Percentiles rank a stretch among this genome's conserved stretches.
phyloP scores from a whole-genome alignment of 345 rosid species.

The Sonneratia caseolaris region DNA sequence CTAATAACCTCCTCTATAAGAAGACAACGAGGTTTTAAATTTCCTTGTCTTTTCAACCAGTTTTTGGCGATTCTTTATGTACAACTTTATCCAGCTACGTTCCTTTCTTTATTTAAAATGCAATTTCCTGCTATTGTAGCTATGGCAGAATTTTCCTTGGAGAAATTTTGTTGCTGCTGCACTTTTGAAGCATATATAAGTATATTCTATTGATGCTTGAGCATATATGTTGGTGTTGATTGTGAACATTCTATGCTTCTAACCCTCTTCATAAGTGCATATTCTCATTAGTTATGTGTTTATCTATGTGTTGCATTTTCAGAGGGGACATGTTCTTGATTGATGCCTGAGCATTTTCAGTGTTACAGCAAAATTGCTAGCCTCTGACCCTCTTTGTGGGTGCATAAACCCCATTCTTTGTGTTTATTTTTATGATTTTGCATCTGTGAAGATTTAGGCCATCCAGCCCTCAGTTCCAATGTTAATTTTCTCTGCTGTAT shows the following conservation, averaged over 20 bases:
- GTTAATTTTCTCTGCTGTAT: not conserved
- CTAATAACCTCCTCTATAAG: conserved; percentile 61
- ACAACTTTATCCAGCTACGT: not conserved
- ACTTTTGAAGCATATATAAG: not conserved
- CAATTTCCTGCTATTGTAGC: not conserved
- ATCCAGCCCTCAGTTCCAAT: not conserved
- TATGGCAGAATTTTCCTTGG: not conserved
- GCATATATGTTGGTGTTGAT: not conserved
- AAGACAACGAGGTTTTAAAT: conserved; percentile 39
- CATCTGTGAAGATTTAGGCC: not conserved
- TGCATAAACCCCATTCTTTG: not conserved
- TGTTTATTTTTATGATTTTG: not conserved
- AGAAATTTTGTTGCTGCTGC: not conserved
- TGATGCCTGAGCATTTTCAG: too few relatives aligned
- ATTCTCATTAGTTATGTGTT: not conserved
- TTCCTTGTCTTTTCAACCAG: conserved; percentile 2
- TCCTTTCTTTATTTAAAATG: not conserved
- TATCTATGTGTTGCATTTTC: not conserved
- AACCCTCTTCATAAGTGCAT: not conserved
- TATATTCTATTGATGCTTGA: not conserved
- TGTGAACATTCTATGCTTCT: not conserved
- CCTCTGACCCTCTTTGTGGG: not conserved
- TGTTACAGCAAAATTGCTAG: too few relatives aligned
- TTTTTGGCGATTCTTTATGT: not conserved
- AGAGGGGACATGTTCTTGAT: too few relatives aligned